A percentile compares a stretch with the other conserved stretches of the same genome.
Conservation (phyloP, 176 grass and related monocot genomes). For the Musa acuminata region DNA sequence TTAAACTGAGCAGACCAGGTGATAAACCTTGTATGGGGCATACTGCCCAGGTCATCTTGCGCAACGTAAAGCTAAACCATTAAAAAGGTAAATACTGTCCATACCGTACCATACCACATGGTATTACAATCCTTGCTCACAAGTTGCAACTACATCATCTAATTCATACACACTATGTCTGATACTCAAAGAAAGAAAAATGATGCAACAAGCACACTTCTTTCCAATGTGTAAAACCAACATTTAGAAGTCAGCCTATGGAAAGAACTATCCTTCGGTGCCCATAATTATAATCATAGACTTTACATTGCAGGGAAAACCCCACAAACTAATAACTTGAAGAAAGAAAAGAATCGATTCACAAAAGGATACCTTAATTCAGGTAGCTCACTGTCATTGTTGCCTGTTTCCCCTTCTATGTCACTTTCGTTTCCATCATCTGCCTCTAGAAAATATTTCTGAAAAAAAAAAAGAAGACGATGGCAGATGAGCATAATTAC, state of each 20-base stretch:
- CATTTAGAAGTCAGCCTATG: no score
- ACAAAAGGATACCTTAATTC: conserved; percentile 36
- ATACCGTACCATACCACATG: no score
- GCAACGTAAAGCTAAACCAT: no score
- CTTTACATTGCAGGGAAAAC: neutral
- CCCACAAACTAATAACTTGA: neutral
- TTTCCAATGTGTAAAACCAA: no score
- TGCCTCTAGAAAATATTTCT: conserved; percentile 93
- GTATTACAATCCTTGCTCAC: no score
- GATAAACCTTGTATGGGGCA: no score
- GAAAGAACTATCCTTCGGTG: neutral
- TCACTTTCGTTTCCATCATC: conserved; percentile 58
- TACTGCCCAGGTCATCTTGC: no score
- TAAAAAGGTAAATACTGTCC: no score
- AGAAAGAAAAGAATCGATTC: neutral
- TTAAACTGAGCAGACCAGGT: no score
- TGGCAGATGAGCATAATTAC: no score
- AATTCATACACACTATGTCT: neutral
- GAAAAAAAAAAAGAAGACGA: neutral
- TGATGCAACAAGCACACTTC: neutral
- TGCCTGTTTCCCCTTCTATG: conserved; percentile 27
- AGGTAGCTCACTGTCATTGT: conserved; percentile 28
- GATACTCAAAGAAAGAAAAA: neutral
- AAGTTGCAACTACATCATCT: neutral
- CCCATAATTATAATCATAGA: neutral